Percentiles rank a stretch among this genome's conserved stretches.
phyloP scores from a whole-genome alignment of 352 stramenopile species.

The Sclerospora graminicola region DNA sequence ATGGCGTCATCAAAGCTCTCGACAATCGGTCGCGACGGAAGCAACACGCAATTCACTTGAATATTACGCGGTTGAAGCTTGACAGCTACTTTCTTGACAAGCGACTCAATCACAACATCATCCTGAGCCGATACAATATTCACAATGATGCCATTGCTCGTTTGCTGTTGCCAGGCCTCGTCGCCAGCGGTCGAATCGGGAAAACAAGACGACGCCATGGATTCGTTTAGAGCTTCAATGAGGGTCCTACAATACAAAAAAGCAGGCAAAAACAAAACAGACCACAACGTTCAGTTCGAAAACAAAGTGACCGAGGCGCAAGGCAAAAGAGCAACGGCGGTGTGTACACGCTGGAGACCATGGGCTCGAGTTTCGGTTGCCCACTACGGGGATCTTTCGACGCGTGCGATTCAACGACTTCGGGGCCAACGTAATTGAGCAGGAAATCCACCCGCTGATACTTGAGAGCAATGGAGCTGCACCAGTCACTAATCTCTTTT shows the following conservation, averaged over 20 bases:
- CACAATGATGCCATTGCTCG: conserved; percentile 17
- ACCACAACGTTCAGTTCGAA: no score
- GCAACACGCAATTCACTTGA: conserved; percentile 45
- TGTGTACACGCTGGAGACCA: conserved; percentile 13
- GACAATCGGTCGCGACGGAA: conserved; percentile 13
- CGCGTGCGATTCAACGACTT: conserved; percentile 7
- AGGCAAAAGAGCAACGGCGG: background rate
- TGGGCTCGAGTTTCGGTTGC: conserved; percentile 1
- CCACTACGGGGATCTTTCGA: conserved; percentile 1
- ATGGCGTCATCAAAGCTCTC: conserved; percentile 5
- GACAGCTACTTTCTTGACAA: conserved; percentile 30
- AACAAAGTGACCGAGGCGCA: no score
- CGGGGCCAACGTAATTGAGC: conserved; percentile 44
- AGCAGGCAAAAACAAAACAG: background rate
- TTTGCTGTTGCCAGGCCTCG: conserved; percentile 4
- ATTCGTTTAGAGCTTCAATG: conserved; percentile 17
- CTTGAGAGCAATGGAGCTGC: conserved; percentile 36
- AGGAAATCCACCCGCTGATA: conserved; percentile 57
- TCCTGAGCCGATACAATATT: conserved; percentile 13
- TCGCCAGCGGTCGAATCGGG: conserved; percentile 3
- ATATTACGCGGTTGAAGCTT: conserved; percentile 33
- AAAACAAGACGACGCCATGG: conserved; percentile 21
- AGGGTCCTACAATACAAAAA: conserved; percentile 7
- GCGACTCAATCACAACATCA: conserved; percentile 18
- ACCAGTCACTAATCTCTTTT: conserved; percentile 50